phyloP scores from a whole-genome alignment of 2,329 filamentous ascomycete species.

The Blastomyces gilchristii region DNA sequence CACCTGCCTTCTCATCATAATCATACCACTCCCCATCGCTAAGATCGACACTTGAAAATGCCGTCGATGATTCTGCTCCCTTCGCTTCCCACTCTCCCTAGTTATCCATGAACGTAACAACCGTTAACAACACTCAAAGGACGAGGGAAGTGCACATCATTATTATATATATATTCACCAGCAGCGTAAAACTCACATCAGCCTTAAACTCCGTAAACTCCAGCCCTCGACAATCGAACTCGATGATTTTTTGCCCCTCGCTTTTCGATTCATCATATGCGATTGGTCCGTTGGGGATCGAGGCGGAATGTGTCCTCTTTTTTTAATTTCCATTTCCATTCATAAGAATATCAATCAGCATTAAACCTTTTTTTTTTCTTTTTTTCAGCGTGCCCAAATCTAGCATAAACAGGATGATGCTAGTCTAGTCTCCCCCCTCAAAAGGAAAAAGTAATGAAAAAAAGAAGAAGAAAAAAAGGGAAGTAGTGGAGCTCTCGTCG shows the following conservation, averaged over 20 bases:
- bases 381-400: too few species aligned
- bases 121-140: neutral
- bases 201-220: constrained; percentile 87
- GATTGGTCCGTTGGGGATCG: constrained; percentile 63
- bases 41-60: constrained; percentile 73
- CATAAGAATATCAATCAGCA: neutral
- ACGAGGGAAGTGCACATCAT: neutral
- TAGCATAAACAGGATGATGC: neutral
- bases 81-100: constrained; percentile 86
- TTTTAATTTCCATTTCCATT: neutral
- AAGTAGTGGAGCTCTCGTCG: too few species aligned
- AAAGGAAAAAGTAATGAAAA: neutral
- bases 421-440: too few species aligned
- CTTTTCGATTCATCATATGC: constrained; percentile 48
- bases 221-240: constrained; percentile 86
- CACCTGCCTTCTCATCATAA: constrained; percentile 86
- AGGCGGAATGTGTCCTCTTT: constrained; percentile 53
- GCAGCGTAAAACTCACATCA: constrained; percentile 52
- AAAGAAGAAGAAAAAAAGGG: too few species aligned
- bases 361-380: too few species aligned
- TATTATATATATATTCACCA: neutral
- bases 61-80: constrained; percentile 67
- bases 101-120: neutral
- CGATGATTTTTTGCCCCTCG: constrained; percentile 68
- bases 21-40: constrained; percentile 94